Conservation (phyloP, 495 filamentous ascomycete species). For the Neohortaea acidophila region DNA sequence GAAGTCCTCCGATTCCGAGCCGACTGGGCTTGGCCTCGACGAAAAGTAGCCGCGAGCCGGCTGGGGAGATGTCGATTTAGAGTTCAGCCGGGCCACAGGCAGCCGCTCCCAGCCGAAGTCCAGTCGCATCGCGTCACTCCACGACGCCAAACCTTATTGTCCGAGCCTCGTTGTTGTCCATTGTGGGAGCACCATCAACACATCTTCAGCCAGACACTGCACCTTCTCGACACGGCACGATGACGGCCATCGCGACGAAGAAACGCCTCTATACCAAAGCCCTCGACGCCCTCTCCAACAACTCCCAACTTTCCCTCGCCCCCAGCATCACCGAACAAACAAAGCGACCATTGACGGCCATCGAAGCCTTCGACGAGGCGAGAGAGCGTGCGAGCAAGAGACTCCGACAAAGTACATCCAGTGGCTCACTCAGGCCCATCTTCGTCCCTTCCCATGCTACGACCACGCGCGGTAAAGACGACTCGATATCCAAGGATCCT, state of each 20-base stretch:
- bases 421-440: slow-evolving; percentile 1
- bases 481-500: not conserved
- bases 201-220: too few relatives aligned
- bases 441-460: not conserved
- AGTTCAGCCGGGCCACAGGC: too few relatives aligned
- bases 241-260: slow-evolving; percentile 24
- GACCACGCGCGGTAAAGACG: not conserved
- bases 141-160: too few relatives aligned
- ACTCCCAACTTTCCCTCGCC: slow-evolving; percentile 12
- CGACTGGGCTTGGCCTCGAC: too few relatives aligned
- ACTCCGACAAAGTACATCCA: slow-evolving; percentile 10
- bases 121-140: too few relatives aligned
- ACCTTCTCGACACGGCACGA: too few relatives aligned
- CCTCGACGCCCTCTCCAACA: slow-evolving; percentile 24
- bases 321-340: slow-evolving; percentile 6
- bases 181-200: too few relatives aligned
- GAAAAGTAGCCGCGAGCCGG: too few relatives aligned
- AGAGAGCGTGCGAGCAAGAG: slow-evolving; percentile 14
- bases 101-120: too few relatives aligned
- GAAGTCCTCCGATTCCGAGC: too few relatives aligned
- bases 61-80: too few relatives aligned
- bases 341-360: slow-evolving; percentile 7
- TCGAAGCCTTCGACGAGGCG: slow-evolving; percentile 9
- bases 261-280: slow-evolving; percentile 31
- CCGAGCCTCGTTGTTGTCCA: too few relatives aligned